Evolutionary conservation across 192 early-diverging fungal species (phyloP), one percentile per base, ranked within the genome.

Genomic region (Coemansia sp.): DNA sequence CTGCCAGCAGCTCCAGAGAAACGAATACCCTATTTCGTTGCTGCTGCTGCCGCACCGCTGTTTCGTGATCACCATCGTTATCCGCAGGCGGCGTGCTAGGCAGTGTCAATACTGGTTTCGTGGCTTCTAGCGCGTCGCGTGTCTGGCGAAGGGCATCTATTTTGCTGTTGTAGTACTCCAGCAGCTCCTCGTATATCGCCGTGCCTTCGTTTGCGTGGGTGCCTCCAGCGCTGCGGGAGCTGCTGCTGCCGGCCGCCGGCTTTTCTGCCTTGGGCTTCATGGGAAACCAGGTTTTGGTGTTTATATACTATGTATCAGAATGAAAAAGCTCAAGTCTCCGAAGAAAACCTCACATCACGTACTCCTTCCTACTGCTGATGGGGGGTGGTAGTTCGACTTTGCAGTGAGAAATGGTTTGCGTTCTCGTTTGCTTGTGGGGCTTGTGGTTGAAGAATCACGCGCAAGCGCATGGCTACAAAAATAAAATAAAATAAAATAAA

Each of bases 1-100:
- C 89, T 21, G 72, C 63, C 4, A 69, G 64, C 35, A 82, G 71
- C 65, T 76, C 79, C 60, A 82, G 55, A 2, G 74, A 75, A 39
- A 82, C 67, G 57, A 71, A 44, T n/a, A 74, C 79, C n/a, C 79
- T 66, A 21, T 62, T 55, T 30, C 73, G 46, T 8, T 41, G 53
- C n/a, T 49, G 59, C 34, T 62, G 26, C 51, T 59, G 57, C 18
- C 16, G 30, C 24, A n/a, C 57, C 15, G 16, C 35, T 35, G 36
- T 38, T 53, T 53, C 23, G 7, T 16, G 51, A 9, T 53, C 51
- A 15, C 52, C 35, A 65, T 65, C 51, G n/a, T 38, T 26, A 21
- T 15, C 23, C 21, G 38, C 49, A 16, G 43, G 38, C 51, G 71
- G 66, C 60, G 72, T 71, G 18, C 49, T 45, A 12, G 67, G 69